These are phyloP conservation scores for Bryum argenteum DNA, from an alignment of 225 moss, liverwort and hornwort genomes.

Conservation along the genomic window DNA sequence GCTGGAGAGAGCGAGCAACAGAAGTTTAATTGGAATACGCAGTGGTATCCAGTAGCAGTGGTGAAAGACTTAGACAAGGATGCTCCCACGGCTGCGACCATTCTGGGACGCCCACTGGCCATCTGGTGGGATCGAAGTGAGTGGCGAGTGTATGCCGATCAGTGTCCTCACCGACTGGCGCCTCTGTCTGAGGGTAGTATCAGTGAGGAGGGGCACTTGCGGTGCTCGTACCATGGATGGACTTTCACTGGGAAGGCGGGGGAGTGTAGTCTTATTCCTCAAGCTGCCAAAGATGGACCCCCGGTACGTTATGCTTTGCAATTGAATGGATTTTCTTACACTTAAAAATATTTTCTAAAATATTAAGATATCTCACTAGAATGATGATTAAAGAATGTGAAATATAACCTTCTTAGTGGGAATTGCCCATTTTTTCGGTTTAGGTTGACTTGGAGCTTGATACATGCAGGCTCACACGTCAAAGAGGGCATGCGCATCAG, in stretches of 20 bases:
- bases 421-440: too few relatives aligned
- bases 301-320: too few relatives aligned
- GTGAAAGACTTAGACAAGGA: slow-evolving; percentile 58
- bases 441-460: not conserved
- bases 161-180: slow-evolving; percentile 73
- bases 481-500: slow-evolving; percentile 59
- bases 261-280: slow-evolving; percentile 67
- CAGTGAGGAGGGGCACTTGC: slow-evolving; percentile 65
- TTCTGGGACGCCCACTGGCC: slow-evolving; percentile 68
- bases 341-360: too few relatives aligned
- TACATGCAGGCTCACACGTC: slow-evolving; percentile 51
- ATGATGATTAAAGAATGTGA: too few relatives aligned
- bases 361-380: too few relatives aligned
- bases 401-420: too few relatives aligned
- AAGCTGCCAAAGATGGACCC: slow-evolving; percentile 44
- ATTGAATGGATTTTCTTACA: too few relatives aligned
- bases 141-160: slow-evolving; percentile 79
- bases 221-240: slow-evolving; percentile 92
- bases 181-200: slow-evolving; percentile 87
- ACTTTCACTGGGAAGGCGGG: slow-evolving; percentile 62
- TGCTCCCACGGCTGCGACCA: slow-evolving; percentile 54
- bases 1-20: too few relatives aligned
- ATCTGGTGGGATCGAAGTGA: slow-evolving; percentile 70
- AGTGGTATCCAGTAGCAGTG: slow-evolving; percentile 75
- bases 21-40: slow-evolving; percentile 60